Conservation (phyloP, 441 rosid species). For the Aleurites moluccanus region DNA sequence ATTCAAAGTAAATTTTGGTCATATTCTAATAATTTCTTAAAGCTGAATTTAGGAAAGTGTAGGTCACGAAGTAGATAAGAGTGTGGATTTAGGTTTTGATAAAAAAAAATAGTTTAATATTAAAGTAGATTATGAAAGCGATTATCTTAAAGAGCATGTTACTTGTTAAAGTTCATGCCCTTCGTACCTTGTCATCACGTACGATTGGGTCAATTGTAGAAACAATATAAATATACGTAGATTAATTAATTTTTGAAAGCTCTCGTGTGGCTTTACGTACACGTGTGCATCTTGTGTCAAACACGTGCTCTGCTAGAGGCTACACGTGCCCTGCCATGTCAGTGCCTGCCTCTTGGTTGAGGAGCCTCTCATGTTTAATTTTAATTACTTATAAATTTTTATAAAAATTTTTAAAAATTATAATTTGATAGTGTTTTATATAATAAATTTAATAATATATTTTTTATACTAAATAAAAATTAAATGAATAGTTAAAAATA, state of each 20-base stretch:
- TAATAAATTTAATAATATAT: no score
- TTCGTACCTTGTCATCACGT: constrained; percentile 26
- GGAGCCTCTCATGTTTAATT: no score
- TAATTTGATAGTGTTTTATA: no score
- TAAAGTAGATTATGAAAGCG: not conserved
- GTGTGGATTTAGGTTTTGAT: not conserved
- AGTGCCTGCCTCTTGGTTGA: no score
- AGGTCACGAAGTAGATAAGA: not conserved
- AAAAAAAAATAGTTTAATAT: not conserved
- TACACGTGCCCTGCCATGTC: constrained; percentile 19
- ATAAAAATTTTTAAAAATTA: no score
- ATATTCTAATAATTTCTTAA: not conserved
- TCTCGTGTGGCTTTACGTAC: constrained; percentile 13
- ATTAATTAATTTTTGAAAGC: not conserved
- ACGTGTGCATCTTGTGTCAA: not conserved
- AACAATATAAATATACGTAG: not conserved
- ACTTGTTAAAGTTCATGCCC: constrained; percentile 25
- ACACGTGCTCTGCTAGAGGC: constrained; percentile 13
- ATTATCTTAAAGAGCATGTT: not conserved
- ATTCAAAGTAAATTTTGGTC: not conserved
- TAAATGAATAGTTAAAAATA: no score
- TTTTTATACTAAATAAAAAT: no score
- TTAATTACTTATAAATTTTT: no score
- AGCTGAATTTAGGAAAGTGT: not conserved
- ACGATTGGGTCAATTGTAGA: not conserved